Base-by-base conservation (phyloP, 768 basidiomycete species). In the Mycena pura region DNA sequence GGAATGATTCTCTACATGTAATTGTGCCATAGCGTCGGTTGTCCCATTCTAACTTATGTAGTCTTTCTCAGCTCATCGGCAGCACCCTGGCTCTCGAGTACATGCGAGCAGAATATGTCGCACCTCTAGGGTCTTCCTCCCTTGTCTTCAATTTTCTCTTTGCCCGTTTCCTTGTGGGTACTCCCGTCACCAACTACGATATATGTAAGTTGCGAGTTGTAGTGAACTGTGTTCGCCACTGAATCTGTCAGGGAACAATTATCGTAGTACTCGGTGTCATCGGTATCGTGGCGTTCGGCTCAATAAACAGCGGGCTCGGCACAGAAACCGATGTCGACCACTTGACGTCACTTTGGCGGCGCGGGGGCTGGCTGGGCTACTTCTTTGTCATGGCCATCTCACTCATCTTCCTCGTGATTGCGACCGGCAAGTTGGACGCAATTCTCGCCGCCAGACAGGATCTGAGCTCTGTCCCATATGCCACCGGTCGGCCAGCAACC, bases 131-230 rank as follows among this genome's bases (percentile, higher is more conserved):
- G 14, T 94, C 93, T 0, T 91, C 94, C 11, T 92, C 94, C 13
- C 86, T 99, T 63, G 87, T 99, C 56, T 98, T 99, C 80, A 99
- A 99, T 74, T 96, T 97, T 72, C 80, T 97, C 34, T 96, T 97
- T 73, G 96, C 96, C 34, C 86, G 91, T 67, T 91, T 94, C 70
- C 83, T 94, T 60, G 89, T 93, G 6, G 92, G 92, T 34, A 92
- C 90, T 6, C 91, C 93, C 1, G 91, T 96, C 36, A 93, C 91
- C 40, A 85, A 77, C 57, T 90, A 84, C 32, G 94, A 96, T 71
- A 91, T 95, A 32, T 89, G 91, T n/a, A n/a, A n/a, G n/a, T n/a
- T 70, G 92, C 91, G 68, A 62, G 87, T 73, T 44, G 11, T 40
- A 55, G 31, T 49, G 14, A 29, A 50, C 25, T 45, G 25, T n/a